phyloP scores from a whole-genome alignment of 164 flowering plant genomes.

The Annona cherimola region DNA sequence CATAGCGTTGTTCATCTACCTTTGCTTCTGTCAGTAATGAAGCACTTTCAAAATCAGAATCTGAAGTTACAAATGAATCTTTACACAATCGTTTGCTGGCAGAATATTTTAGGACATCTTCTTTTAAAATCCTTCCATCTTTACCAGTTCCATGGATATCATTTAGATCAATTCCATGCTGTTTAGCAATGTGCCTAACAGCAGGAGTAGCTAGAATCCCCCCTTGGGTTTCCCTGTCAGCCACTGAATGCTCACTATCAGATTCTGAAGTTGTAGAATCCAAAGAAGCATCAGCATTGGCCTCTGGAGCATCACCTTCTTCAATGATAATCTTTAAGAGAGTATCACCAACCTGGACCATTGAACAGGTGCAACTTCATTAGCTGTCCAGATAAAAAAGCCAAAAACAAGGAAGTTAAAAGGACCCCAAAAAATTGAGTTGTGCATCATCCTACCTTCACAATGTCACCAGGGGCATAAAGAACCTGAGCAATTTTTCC shows the following conservation, averaged over 20 bases:
- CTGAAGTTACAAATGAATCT: constrained; percentile 22
- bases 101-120: constrained; percentile 69
- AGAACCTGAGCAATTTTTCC: constrained; percentile 64
- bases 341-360: constrained; percentile 85
- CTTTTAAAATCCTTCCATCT: constrained; percentile 79
- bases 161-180: constrained; percentile 55
- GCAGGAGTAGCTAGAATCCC: constrained; percentile 73
- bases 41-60: constrained; percentile 20
- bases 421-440: not conserved
- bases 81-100: constrained; percentile 31
- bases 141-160: constrained; percentile 73
- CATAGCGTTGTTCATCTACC: constrained; percentile 22
- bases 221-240: constrained; percentile 15
- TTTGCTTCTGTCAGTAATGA: constrained; percentile 21
- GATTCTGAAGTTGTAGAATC: constrained; percentile 21
- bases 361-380: not conserved
- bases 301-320: constrained; percentile 27
- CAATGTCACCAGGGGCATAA: constrained; percentile 76
- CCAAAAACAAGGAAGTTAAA: no score
- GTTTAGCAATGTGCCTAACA: constrained; percentile 73
- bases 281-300: constrained; percentile 17
- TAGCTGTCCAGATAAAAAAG: not conserved
- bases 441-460: constrained; percentile 50
- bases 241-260: constrained; percentile 14
- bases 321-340: constrained; percentile 62